Evolutionary conservation across 2,329 filamentous ascomycete species (phyloP), one percentile per base, ranked within the genome.

Genomic region (Plenodomus biglobosus): DNA sequence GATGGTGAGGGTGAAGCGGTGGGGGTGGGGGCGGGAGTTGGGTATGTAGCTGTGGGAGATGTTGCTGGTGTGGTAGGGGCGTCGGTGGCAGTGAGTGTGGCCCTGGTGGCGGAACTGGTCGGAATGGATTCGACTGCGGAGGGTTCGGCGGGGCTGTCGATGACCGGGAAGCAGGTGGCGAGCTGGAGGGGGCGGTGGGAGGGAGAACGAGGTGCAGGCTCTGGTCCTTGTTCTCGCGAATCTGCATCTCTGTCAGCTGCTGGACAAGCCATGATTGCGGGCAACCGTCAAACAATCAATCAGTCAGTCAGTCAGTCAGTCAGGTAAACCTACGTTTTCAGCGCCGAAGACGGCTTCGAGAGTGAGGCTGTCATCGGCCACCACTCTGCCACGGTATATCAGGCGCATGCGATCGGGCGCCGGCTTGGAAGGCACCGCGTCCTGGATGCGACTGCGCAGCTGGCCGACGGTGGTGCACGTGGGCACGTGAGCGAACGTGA

Each of bases 381-480:
- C 73, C 21, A 78, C 75, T 46, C 78, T 74, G 17, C 83, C 83
- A 41, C 76, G 71, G 56, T 83, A 84, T 17, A 85, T 83, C 48
- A 86, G 64, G 37, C 81, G 75, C 69, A 85, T 83, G 37, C 73
- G 68, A 36, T 72, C 71, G 4, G 63, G 56, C 5, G 59, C 53
- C 5, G 72, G 72, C 39, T 59, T 60, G 1, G 65, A 65, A 34
- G 78, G 73, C n/a, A 84, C 65, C 8, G 73, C 67, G 48, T 77
- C 61, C 39, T 77, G 73, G 46, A 86, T 80, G 44, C 71, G 75
- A 37, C 72, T 61, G 54, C 81, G 82, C n/a, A 86, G 69, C 41
- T 77, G 72, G 17, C 68, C 74, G 40, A 86, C 66, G 2, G 78
- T 84, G 2, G 66, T 72, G 3, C 63, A 49, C 8, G 68, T 55